phyloP scores from a whole-genome alignment of 495 filamentous ascomycete species.

The Penicillium cataractarum region DNA sequence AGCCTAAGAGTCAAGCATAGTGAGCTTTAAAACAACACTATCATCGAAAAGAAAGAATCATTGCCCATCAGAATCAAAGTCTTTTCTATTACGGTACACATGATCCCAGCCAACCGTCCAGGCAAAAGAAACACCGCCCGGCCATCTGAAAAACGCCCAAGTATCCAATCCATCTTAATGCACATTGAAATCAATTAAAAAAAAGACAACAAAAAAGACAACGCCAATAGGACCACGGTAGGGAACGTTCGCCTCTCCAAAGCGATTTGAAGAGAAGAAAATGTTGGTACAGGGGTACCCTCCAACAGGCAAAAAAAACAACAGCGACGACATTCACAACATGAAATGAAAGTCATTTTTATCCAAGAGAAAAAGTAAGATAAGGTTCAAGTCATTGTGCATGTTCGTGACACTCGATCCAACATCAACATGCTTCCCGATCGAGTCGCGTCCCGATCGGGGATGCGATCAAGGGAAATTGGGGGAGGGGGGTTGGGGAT shows the following conservation, averaged over 20 bases:
- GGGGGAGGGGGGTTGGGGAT: constrained; percentile 6
- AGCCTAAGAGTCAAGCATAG: neutral
- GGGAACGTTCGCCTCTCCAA: neutral
- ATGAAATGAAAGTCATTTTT: neutral
- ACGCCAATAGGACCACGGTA: neutral
- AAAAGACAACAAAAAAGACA: constrained; percentile 10
- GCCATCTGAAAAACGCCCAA: constrained; percentile 28
- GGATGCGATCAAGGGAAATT: neutral
- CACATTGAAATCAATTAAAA: constrained; percentile 16
- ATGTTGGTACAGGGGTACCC: neutral
- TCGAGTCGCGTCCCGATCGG: neutral
- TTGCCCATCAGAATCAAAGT: neutral
- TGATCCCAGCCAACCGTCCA: constrained; percentile 4
- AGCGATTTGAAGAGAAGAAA: constrained; percentile 11
- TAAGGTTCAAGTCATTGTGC: neutral
- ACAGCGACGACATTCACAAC: neutral
- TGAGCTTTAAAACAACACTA: neutral
- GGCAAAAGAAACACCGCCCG: constrained; percentile 18
- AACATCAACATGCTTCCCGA: neutral
- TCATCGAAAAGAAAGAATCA: neutral
- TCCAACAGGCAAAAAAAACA: neutral
- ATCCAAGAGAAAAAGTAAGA: neutral
- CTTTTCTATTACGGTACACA: constrained; percentile 29
- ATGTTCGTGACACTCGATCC: neutral
- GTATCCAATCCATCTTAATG: constrained; percentile 30